Evolutionary conservation across 441 rosid species (phyloP).

Genomic region (Rhodomyrtus psidioides): DNA sequence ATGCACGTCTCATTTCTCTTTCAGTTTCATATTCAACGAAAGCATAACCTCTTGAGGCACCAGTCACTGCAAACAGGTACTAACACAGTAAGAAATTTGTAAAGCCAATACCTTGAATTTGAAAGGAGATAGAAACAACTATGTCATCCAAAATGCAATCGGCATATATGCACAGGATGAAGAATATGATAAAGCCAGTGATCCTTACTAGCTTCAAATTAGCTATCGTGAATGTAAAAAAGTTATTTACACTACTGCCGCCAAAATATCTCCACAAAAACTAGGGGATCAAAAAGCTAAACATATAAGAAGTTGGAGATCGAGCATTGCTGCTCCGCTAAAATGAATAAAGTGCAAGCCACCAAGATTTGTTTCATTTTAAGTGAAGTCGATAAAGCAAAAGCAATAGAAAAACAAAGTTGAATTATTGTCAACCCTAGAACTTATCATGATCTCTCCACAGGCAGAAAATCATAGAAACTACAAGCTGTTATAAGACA

Average conservation of each 20-base stretch:
- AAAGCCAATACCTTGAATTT: not conserved
- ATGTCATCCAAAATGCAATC: not conserved
- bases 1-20: constrained; percentile 40
- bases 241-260: accelerated
- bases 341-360: not conserved
- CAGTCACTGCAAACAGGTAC: constrained; percentile 53
- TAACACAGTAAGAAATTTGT: not conserved
- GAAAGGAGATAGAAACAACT: not conserved
- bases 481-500: not conserved
- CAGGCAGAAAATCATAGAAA: not conserved
- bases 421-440: not conserved
- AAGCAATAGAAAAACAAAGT: not conserved
- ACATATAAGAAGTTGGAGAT: not conserved
- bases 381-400: not conserved
- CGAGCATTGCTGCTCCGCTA: not conserved
- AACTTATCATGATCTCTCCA: not conserved
- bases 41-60: constrained; percentile 79
- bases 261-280: not conserved
- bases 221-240: not conserved
- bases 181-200: not conserved
- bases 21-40: constrained; percentile 54
- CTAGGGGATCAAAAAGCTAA: not conserved
- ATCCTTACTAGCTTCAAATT: not conserved
- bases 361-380: not conserved
- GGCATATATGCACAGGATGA: not conserved